Base-by-base conservation (phyloP, 169 alveolate genomes). In the Miamiensis avidus region DNA sequence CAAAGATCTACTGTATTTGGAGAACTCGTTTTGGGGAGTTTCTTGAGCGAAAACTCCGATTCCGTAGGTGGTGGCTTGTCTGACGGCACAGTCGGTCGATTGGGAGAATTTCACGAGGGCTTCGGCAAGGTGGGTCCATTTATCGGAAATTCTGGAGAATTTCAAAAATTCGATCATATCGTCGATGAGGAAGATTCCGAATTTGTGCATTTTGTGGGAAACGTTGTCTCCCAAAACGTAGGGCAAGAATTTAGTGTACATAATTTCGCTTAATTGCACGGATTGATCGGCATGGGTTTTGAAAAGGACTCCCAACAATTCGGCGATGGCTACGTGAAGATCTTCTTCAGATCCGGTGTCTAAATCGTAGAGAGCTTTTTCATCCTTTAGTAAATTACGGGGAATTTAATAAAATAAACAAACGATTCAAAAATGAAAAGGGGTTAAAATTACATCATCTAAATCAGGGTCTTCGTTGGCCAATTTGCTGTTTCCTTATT, bases 61-160 rank as follows among this genome's bases (percentile, higher is more conserved):
- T 30, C 98, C 98, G 88, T 94, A 96, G 27, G 87, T 86, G 26
- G 97, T 96, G 15, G 97, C 97, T 89, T 96, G 95, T 89, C 98
- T 92, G 25, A 96, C 92, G 33, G 89, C 90, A 76, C 95, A 88
- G 65, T 87, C 88, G 29, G 82, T 34, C 65, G 89, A 85, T 64
- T 65, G 83, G n/a, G 95, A 91, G 91, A 88, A 93, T 29, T 81
- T 76, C 0, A 91, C 82, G 76, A 96, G 84, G 25, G 91, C 92
- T 65, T 90, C 75, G 34, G 94, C 93, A 26, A 92, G 87, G 78
- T 91, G 91, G 33, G 74, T 76, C 90, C 94, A 94, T 75, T 91
- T 91, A 34, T 78, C 92, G 11, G 83, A 83, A 49, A 94, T 82
- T 78, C 86, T 81, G 49, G 88, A 93, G 65, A 86, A 91, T 75